These are phyloP conservation scores for Trifolium dubium DNA, from an alignment of 306 rosid genomes.

Conservation along the genomic window DNA sequence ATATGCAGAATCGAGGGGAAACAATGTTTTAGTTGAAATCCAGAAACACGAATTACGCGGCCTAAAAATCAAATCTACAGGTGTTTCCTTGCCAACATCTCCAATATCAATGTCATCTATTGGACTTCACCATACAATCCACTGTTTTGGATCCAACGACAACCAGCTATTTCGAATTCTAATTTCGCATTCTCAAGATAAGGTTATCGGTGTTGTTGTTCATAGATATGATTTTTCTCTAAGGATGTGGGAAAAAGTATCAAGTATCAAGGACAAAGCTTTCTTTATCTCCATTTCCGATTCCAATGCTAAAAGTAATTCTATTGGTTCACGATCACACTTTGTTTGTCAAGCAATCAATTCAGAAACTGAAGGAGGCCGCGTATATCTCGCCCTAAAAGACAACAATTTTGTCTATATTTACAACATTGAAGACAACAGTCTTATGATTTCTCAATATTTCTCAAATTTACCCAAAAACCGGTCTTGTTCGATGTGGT, in stretches of 20 bases:
- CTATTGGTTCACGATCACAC: neutral
- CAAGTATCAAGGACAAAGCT: neutral
- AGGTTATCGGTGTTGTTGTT: neutral
- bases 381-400: neutral
- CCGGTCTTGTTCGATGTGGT: neutral
- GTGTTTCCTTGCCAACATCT: neutral
- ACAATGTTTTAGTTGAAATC: neutral
- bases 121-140: neutral
- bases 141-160: neutral
- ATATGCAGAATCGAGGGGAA: neutral
- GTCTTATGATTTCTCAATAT: neutral
- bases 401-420: neutral
- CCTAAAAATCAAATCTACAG: neutral
- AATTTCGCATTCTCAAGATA: neutral
- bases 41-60: neutral
- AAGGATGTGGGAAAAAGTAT: slow-evolving; percentile 10
- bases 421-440: slow-evolving; percentile 1
- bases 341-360: neutral
- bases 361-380: slow-evolving; percentile 6
- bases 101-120: neutral
- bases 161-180: neutral
- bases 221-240: neutral
- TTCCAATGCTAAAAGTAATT: too few species aligned
- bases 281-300: neutral
- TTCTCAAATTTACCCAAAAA: neutral